Conservation (phyloP, 176 grass and related monocot species). For the Puccinellia tenuiflora region DNA sequence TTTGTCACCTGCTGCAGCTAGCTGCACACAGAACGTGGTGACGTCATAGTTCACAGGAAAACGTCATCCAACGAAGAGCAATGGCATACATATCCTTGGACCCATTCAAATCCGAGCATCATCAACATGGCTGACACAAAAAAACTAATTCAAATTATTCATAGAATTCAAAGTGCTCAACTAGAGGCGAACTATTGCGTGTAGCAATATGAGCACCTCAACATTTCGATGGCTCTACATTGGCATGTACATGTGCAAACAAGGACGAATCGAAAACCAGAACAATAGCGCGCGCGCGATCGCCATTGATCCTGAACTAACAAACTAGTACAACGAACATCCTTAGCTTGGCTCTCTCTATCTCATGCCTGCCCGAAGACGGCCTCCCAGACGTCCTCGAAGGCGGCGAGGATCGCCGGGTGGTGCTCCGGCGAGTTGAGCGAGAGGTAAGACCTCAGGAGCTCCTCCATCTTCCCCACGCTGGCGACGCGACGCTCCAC, state of each 20-base stretch:
- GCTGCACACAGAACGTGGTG: background rate
- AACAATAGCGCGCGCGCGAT: background rate
- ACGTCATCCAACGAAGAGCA: conserved; percentile 1
- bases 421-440: conserved; percentile 72
- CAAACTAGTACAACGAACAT: background rate
- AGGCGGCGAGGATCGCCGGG: conserved; percentile 73
- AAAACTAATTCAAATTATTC: background rate
- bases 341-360: background rate
- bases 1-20: background rate
- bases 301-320: background rate
- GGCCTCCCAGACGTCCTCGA: conserved; percentile 77
- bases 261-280: background rate
- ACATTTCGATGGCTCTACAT: background rate
- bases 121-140: background rate
- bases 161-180: conserved; percentile 8
- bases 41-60: background rate
- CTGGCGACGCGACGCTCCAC: conserved; percentile 47
- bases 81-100: background rate
- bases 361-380: conserved; percentile 48
- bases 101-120: background rate
- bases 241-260: conserved; percentile 17
- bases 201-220: background rate
- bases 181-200: background rate
- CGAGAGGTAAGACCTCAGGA: conserved; percentile 68
- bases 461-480: conserved; percentile 61